These are phyloP conservation scores for Populus alba DNA, from an alignment of 345 rosid species.

Conservation along the genomic window DNA sequence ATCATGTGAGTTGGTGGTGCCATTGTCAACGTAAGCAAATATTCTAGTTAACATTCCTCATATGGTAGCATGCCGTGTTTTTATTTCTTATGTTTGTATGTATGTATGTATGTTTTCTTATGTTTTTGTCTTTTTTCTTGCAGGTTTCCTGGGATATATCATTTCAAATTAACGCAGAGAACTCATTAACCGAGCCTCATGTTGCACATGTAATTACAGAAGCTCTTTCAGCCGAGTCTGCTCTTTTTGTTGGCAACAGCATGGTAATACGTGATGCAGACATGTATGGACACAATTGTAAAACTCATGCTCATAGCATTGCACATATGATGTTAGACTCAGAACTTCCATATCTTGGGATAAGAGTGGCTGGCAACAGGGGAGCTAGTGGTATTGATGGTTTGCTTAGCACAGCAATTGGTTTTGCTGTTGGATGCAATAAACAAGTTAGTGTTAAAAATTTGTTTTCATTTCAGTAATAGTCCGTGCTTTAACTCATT, in stretches of 20 bases:
- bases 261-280: slow-evolving; percentile 92
- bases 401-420: slow-evolving; percentile 84
- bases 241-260: slow-evolving; percentile 91
- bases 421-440: slow-evolving; percentile 88
- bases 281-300: slow-evolving; percentile 69
- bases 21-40: background rate
- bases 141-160: slow-evolving; percentile 74
- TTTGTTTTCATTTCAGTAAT: background rate
- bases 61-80: background rate
- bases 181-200: slow-evolving; percentile 73
- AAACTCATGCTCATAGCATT: slow-evolving; percentile 23
- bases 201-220: slow-evolving; percentile 63
- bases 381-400: slow-evolving; percentile 99
- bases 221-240: slow-evolving; percentile 55
- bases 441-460: slow-evolving; percentile 50
- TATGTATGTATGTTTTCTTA: slow-evolving; percentile 1
- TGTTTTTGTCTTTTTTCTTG: slow-evolving; percentile 20
- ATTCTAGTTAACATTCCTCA: background rate
- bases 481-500: background rate
- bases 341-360: slow-evolving; percentile 50
- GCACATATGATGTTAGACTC: slow-evolving; percentile 41
- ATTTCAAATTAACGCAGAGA: slow-evolving; percentile 58
- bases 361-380: slow-evolving; percentile 83
- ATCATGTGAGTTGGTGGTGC: background rate
- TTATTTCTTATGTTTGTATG: background rate